Evolutionary conservation across 2,329 filamentous ascomycete species (phyloP).

Genomic region (Allantophomopsis cytisporea): DNA sequence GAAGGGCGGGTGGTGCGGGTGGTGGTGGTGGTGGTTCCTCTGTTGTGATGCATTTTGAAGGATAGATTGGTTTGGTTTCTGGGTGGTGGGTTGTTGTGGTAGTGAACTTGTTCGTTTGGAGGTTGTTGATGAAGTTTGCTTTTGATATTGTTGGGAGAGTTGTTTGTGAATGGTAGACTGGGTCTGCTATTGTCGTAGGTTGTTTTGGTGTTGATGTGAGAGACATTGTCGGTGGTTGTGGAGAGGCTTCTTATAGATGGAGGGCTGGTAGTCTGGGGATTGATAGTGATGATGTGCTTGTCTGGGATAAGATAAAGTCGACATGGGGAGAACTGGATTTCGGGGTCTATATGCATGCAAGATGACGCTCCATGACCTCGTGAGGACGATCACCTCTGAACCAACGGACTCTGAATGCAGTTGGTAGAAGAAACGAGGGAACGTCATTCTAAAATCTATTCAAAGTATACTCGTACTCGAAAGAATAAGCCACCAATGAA

Average conservation of each 20-base stretch:
- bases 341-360: too few species aligned
- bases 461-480: too few species aligned
- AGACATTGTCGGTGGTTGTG: background rate
- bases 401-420: too few species aligned
- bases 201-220: background rate
- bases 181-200: background rate
- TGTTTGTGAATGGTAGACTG: background rate
- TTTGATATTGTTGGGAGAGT: background rate
- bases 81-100: background rate
- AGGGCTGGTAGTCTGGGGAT: too few species aligned
- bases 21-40: slow-evolving; percentile 14
- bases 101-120: background rate
- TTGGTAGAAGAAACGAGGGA: too few species aligned
- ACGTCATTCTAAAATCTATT: too few species aligned
- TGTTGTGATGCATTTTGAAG: slow-evolving; percentile 7
- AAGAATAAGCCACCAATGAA: too few species aligned
- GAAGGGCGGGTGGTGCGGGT: slow-evolving; percentile 30
- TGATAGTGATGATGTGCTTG: background rate
- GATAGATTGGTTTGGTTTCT: slow-evolving; percentile 1
- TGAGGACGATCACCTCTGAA: too few species aligned
- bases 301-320: too few species aligned
- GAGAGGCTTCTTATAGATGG: background rate
- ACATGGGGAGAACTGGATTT: too few species aligned
- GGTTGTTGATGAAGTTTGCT: background rate
- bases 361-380: too few species aligned